phyloP scores from a whole-genome alignment of 2,329 filamentous ascomycete species.

The Pestalotiopsis sp. region DNA sequence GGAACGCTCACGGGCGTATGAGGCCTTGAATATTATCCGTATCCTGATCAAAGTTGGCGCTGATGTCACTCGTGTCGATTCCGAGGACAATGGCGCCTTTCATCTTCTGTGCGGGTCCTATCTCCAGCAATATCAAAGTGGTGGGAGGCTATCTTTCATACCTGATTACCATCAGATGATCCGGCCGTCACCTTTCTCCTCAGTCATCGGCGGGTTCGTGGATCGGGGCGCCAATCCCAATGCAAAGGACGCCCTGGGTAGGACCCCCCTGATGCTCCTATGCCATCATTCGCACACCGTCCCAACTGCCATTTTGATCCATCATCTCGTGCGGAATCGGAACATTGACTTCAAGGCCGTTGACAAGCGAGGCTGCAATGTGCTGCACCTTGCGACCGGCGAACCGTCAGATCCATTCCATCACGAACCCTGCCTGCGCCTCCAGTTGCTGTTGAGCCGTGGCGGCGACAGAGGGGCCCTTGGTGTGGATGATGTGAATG shows the following conservation, averaged over 20 bases:
- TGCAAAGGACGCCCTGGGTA: conserved; percentile 1
- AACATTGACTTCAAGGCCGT: conserved; percentile 1
- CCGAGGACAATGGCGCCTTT: neutral
- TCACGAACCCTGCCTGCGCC: conserved; percentile 7
- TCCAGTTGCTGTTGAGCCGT: conserved; percentile 1
- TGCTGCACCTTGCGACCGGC: neutral
- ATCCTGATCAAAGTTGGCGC: neutral
- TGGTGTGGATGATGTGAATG: conserved; percentile 7
- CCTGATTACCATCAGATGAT: neutral
- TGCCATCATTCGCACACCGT: neutral
- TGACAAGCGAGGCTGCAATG: conserved; percentile 6
- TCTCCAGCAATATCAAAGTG: neutral
- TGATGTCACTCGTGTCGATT: conserved; percentile 5
- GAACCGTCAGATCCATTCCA: conserved; percentile 5
- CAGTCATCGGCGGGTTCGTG: conserved; percentile 1
- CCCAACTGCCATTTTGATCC: neutral
- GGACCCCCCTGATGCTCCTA: conserved; percentile 3
- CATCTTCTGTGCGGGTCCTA: conserved; percentile 7
- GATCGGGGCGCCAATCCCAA: conserved; percentile 5
- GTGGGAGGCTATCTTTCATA: neutral
- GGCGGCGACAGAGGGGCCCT: neutral
- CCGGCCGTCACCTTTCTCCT: conserved; percentile 1
- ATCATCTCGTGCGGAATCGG: conserved; percentile 1
- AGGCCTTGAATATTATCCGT: neutral
- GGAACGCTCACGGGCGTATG: neutral